Conservation (phyloP, 2,329 filamentous ascomycete genomes). For the Ophiocordyceps camponoti-saundersi region DNA sequence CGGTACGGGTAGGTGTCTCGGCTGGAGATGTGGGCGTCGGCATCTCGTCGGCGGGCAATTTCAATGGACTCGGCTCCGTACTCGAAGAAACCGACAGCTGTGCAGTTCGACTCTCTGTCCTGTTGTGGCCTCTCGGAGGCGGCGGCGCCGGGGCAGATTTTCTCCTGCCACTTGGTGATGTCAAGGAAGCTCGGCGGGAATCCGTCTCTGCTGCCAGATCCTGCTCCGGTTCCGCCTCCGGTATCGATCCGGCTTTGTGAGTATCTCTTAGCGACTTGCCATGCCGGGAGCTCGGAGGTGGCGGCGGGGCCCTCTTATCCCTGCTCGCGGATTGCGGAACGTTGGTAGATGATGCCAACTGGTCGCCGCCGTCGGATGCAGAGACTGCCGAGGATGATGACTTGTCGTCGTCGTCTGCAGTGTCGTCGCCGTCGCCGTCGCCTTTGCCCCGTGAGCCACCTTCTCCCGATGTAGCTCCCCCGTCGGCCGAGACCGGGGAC, state of each 20-base stretch:
- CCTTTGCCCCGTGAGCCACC: no score
- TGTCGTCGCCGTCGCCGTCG: neutral
- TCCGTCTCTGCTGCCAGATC: neutral
- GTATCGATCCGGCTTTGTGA: constrained; percentile 33
- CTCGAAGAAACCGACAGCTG: constrained; percentile 1
- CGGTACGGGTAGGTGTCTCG: constrained; percentile 28
- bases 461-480: neutral
- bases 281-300: constrained; percentile 57
- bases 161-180: constrained; percentile 11
- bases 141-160: constrained; percentile 33
- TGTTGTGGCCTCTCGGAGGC: constrained; percentile 28
- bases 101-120: constrained; percentile 24
- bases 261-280: constrained; percentile 50
- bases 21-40: constrained; percentile 28
- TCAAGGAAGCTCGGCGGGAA: neutral
- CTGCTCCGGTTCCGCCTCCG: constrained; percentile 15
- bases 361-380: neutral
- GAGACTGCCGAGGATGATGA: neutral
- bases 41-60: constrained; percentile 15
- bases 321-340: constrained; percentile 4
- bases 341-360: neutral
- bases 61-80: constrained; percentile 1
- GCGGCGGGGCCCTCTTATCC: constrained; percentile 50
- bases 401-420: neutral
- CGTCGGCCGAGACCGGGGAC: neutral